These are phyloP conservation scores for Maudiozyma humilis DNA, from an alignment of 1,139 yeast genomes.

Conservation along the genomic window DNA sequence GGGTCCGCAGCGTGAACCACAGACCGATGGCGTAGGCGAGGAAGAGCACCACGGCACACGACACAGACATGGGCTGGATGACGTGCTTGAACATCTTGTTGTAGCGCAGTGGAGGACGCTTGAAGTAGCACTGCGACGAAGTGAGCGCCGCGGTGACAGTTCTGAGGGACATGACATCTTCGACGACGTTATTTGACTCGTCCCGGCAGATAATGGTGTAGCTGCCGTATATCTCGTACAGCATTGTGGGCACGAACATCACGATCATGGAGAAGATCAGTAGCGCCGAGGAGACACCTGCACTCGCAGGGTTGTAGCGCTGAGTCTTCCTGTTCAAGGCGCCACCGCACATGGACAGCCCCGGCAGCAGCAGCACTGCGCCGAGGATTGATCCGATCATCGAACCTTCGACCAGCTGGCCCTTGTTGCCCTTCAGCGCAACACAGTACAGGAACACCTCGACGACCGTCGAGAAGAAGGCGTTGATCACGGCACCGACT, in stretches of 20 bases:
- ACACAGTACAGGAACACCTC: conserved; percentile 90
- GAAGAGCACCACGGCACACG: conserved; percentile 74
- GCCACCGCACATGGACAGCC: conserved; percentile 95
- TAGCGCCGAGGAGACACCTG: conserved; percentile 97
- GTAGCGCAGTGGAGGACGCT: conserved; percentile 67
- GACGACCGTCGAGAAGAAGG: conserved; percentile 92
- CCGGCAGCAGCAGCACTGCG: conserved; percentile 85
- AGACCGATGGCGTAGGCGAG: conserved; percentile 84
- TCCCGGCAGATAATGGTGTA: conserved; percentile 64
- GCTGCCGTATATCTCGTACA: conserved; percentile 85
- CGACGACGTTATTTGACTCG: conserved; percentile 19
- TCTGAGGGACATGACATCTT: conserved; percentile 33
- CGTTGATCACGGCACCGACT: conserved; percentile 97
- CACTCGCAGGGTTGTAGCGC: conserved; percentile 88
- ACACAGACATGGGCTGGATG: conserved; percentile 70
- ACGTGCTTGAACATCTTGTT: conserved; percentile 52
- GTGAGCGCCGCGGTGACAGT: conserved; percentile 13
- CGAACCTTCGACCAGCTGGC: conserved; percentile 92
- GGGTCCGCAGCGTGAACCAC: conserved; percentile 88
- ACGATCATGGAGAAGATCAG: conserved; percentile 81
- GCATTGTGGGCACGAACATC: conserved; percentile 87
- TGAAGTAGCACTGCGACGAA: conserved; percentile 59
- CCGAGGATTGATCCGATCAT: conserved; percentile 91
- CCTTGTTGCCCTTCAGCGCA: conserved; percentile 78
- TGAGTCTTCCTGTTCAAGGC: conserved; percentile 88